Percentiles rank a stretch among this genome's conserved stretches.
phyloP scores from a whole-genome alignment of 345 rosid genomes.

The Arabis alpina region DNA sequence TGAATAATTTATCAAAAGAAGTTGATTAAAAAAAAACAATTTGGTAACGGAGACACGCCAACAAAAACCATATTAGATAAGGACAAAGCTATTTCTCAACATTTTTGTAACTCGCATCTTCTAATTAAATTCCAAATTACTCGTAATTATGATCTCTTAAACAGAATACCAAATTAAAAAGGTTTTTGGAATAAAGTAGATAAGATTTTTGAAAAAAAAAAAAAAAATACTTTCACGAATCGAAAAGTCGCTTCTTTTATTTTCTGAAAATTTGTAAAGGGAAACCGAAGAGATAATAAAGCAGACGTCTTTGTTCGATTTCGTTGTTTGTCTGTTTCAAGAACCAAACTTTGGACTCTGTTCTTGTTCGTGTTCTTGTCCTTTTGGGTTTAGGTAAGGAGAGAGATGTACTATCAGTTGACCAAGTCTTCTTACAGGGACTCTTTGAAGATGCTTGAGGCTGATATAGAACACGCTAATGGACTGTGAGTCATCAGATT shows the following conservation, averaged over 20 bases:
- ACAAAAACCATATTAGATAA: conserved; percentile 37
- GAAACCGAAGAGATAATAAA: conserved; percentile 28
- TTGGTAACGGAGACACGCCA: conserved; percentile 34
- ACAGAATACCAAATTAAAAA: conserved; percentile 26
- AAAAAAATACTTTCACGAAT: conserved; percentile 3
- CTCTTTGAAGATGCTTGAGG: conserved; percentile 76
- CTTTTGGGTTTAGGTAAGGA: conserved; percentile 10
- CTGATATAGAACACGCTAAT: conserved; percentile 89
- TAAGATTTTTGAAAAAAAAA: conserved; percentile 6
- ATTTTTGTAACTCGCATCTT: neutral
- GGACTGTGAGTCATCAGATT: conserved; percentile 63
- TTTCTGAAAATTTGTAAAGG: conserved; percentile 1
- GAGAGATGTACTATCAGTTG: conserved; percentile 58
- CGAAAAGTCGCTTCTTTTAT: conserved; percentile 20
- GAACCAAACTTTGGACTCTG: neutral
- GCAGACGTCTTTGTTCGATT: conserved; percentile 32
- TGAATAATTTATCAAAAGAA: neutral
- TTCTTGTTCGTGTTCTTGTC: conserved; percentile 12
- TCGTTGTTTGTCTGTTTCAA: conserved; percentile 32
- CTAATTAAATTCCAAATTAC: neutral
- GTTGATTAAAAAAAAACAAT: conserved; percentile 18
- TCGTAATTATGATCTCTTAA: conserved; percentile 17
- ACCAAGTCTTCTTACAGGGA: conserved; percentile 70
- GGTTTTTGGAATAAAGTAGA: neutral
- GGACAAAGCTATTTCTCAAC: conserved; percentile 31